Conservation (phyloP, 2,329 filamentous ascomycete genomes). For the Monilinia fructigena region DNA sequence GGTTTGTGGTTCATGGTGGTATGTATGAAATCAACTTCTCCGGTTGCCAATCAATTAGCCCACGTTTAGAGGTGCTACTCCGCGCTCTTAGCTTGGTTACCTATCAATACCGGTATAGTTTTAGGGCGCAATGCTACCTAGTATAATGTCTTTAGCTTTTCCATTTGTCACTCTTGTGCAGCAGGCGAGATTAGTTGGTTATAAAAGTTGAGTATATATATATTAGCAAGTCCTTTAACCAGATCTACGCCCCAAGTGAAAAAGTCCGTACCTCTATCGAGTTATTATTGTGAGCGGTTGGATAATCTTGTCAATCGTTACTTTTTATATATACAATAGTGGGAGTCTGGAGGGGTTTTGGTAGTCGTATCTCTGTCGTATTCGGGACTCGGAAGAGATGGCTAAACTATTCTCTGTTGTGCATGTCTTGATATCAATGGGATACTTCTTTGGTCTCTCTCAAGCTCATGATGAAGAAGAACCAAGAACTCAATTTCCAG, state of each 20-base stretch:
- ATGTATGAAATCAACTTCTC: not conserved
- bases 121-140: not conserved
- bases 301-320: not conserved
- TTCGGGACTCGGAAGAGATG: not conserved
- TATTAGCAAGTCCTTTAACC: not conserved
- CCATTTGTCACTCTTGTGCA: too few species aligned
- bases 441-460: not conserved
- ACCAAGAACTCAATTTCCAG: slow-evolving; percentile 36
- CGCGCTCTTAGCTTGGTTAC: not conserved
- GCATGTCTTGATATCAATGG: not conserved
- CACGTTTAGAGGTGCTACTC: not conserved
- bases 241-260: not conserved
- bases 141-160: not conserved
- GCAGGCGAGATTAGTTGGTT: not conserved
- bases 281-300: not conserved
- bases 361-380: not conserved
- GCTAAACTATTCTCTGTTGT: not conserved
- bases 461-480: not conserved
- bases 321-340: not conserved
- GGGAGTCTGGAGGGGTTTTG: not conserved
- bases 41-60: slow-evolving; percentile 13
- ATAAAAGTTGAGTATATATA: not conserved
- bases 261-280: not conserved
- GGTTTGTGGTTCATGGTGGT: too few species aligned
- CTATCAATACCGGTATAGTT: not conserved